Evolutionary conservation across 2,329 filamentous ascomycete species (phyloP).

Genomic region (Ophiostoma tasmaniense): DNA sequence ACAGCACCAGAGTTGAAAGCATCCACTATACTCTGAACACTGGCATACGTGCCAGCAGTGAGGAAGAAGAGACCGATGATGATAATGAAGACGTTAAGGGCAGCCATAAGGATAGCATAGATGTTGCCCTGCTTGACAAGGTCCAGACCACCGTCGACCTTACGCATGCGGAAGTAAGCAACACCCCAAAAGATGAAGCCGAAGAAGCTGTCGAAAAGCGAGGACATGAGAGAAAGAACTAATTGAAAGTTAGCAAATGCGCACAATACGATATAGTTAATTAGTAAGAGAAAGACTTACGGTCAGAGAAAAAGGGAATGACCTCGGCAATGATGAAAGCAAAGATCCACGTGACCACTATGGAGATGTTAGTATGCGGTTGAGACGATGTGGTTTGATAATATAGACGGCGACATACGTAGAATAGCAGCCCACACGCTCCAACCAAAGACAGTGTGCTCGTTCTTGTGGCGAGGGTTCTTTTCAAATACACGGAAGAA

Average conservation of each 20-base stretch:
- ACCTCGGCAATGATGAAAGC: conserved; percentile 89
- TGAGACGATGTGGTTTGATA: not conserved
- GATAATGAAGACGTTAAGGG: conserved; percentile 66
- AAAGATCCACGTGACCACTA: conserved; percentile 65
- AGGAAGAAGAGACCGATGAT: conserved; percentile 72
- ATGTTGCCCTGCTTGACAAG: conserved; percentile 47
- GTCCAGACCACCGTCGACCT: conserved; percentile 49
- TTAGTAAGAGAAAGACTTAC: conserved; percentile 32
- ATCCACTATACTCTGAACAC: conserved; percentile 65
- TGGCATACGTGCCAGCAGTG: conserved; percentile 71
- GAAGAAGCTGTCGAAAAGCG: conserved; percentile 85
- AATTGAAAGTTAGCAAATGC: not conserved
- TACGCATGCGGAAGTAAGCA: conserved; percentile 69
- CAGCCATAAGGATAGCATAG: conserved; percentile 43
- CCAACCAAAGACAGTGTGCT: conserved; percentile 79
- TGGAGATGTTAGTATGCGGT: conserved; percentile 5
- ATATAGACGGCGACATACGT: conserved; percentile 28
- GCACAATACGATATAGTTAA: conserved; percentile 24
- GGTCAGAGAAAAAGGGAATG: conserved; percentile 84
- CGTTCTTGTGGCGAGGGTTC: conserved; percentile 62
- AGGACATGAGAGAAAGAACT: conserved; percentile 69
- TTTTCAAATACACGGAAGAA: conserved; percentile 83
- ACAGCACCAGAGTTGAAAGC: conserved; percentile 59
- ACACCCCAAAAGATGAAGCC: conserved; percentile 94
- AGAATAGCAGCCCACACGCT: conserved; percentile 67